A percentile compares a stretch with the other conserved stretches of the same genome.
These are phyloP conservation scores for Solanum aculeatissimum DNA, from an alignment of 305 asterid genomes.

Conservation along the genomic window DNA sequence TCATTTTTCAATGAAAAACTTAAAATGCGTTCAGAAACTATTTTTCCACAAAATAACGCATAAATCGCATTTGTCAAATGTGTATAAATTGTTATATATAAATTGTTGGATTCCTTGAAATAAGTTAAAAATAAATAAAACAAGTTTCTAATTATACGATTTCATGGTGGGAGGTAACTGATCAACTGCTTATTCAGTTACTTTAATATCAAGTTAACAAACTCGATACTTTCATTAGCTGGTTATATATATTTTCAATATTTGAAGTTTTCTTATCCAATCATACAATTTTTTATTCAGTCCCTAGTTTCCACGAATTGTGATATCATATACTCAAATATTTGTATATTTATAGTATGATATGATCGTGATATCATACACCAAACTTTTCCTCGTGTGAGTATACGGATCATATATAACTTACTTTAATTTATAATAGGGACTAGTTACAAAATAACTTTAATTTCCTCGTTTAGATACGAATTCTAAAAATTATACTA, in stretches of 20 bases:
- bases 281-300: neutral
- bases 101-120: neutral
- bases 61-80: too few species aligned
- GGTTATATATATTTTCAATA: neutral
- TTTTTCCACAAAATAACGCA: too few species aligned
- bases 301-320: neutral
- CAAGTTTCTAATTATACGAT: neutral
- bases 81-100: too few species aligned
- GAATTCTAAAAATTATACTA: neutral
- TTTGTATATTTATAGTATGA: neutral
- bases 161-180: neutral
- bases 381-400: neutral
- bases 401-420: neutral
- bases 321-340: neutral
- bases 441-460: neutral
- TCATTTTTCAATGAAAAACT: too few species aligned
- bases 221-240: neutral
- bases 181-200: conserved; percentile 1
- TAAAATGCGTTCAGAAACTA: too few species aligned
- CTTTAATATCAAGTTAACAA: neutral
- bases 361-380: neutral
- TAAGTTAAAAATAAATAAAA: neutral
- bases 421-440: neutral
- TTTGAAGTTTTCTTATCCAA: neutral
- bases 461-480: neutral